Conservation (phyloP, 164 flowering plant species). For the Pachysandra terminalis region DNA sequence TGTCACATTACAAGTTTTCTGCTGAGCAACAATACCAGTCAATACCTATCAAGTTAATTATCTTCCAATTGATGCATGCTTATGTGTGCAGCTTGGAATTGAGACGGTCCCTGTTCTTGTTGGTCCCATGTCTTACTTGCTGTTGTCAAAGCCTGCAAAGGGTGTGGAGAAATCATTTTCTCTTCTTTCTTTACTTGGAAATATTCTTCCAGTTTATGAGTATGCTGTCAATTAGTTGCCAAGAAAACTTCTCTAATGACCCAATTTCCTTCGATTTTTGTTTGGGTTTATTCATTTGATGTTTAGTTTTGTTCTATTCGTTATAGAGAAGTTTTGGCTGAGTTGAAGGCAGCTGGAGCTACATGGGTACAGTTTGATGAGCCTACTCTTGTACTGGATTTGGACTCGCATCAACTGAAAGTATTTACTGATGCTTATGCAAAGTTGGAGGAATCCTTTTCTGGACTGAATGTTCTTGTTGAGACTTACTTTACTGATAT, state of each 20-base stretch:
- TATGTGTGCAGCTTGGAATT: constrained; percentile 19
- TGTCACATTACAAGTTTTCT: background rate
- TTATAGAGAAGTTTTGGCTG: constrained; percentile 26
- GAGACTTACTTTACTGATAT: constrained; percentile 28
- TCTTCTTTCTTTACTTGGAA: constrained; percentile 21
- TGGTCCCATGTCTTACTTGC: constrained; percentile 27
- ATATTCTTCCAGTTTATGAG: constrained; percentile 26
- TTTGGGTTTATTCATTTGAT: background rate
- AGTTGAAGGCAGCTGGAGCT: constrained; percentile 28
- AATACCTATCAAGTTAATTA: background rate
- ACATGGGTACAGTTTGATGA: constrained; percentile 30
- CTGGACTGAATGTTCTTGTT: constrained; percentile 21
- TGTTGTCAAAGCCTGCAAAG: constrained; percentile 28
- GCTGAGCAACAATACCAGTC: background rate
- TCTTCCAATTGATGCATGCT: background rate
- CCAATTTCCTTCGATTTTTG: background rate
- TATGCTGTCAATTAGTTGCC: constrained; percentile 1
- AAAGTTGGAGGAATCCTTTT: constrained; percentile 18
- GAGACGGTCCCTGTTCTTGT: constrained; percentile 28
- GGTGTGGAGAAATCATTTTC: constrained; percentile 29
- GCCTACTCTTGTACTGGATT: constrained; percentile 24
- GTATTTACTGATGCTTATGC: constrained; percentile 24
- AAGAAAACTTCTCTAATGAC: background rate
- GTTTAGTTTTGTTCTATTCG: background rate
- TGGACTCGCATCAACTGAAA: constrained; percentile 21